Conservation (phyloP, 2,329 filamentous ascomycete genomes). For the Paracoccidioides lutzii region DNA sequence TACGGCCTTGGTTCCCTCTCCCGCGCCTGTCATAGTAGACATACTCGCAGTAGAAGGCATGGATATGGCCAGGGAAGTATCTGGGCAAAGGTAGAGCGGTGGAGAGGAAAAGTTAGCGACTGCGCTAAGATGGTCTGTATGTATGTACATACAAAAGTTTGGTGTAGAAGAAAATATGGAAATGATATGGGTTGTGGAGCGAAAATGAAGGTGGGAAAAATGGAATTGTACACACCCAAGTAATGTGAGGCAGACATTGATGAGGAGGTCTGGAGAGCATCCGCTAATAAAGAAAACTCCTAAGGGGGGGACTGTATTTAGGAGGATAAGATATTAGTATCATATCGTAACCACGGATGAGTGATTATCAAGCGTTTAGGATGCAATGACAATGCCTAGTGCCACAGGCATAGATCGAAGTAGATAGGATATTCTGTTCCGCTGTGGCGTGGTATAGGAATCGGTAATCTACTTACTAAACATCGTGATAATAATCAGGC, state of each 20-base stretch:
- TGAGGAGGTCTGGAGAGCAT: conserved; percentile 51
- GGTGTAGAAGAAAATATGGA: not conserved
- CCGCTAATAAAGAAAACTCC: conserved; percentile 53
- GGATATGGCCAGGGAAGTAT: conserved; percentile 66
- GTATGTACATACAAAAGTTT: too few species aligned
- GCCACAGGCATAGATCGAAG: too few species aligned
- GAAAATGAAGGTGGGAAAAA: not conserved
- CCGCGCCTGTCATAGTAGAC: conserved; percentile 60
- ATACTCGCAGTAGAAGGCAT: conserved; percentile 72
- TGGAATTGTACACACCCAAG: conserved; percentile 39
- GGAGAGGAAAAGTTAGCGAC: not conserved
- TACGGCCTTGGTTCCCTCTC: conserved; percentile 14
- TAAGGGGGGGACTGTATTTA: conserved; percentile 47
- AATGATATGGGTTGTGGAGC: not conserved
- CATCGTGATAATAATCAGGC: conserved; percentile 35
- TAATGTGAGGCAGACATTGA: conserved; percentile 55
- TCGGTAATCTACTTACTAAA: conserved; percentile 25
- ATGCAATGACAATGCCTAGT: not conserved
- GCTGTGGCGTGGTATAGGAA: not conserved
- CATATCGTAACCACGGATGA: too few species aligned
- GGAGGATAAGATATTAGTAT: not conserved
- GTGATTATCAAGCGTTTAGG: not conserved
- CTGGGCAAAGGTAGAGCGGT: conserved; percentile 20
- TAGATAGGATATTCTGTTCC: not conserved
- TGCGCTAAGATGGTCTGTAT: not conserved